These are phyloP conservation scores for Xylaria palmicola DNA, from an alignment of 495 filamentous ascomycete genomes.

Conservation along the genomic window DNA sequence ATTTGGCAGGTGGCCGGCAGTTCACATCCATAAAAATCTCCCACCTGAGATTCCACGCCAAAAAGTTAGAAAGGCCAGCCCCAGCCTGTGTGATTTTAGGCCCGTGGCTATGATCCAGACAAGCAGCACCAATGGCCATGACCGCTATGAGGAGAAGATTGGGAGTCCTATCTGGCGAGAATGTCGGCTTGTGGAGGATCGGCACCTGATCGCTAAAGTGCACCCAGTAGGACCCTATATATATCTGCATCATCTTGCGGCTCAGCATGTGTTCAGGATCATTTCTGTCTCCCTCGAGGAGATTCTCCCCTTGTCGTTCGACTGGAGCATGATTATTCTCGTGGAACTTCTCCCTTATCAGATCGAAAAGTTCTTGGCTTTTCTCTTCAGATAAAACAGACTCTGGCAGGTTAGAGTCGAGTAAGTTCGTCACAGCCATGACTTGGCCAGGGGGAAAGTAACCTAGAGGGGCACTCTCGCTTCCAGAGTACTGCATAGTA, in stretches of 20 bases:
- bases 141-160: conserved; percentile 87
- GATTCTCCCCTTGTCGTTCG: conserved; percentile 70
- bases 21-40: conserved; percentile 88
- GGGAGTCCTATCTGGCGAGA: conserved; percentile 80
- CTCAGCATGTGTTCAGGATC: conserved; percentile 76
- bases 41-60: conserved; percentile 90
- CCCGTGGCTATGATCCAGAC: conserved; percentile 78
- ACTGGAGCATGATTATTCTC: conserved; percentile 75
- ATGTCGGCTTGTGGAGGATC: conserved; percentile 92
- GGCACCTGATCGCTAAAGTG: conserved; percentile 95
- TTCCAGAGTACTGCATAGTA: conserved; percentile 46
- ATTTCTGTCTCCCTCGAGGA: conserved; percentile 75
- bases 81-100: conserved; percentile 68
- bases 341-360: conserved; percentile 80
- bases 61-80: conserved; percentile 76
- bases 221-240: conserved; percentile 90
- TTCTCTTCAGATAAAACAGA: conserved; percentile 85
- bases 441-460: conserved; percentile 64
- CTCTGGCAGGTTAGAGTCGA: conserved; percentile 80
- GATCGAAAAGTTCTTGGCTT: conserved; percentile 75
- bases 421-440: conserved; percentile 87
- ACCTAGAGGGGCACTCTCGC: conserved; percentile 46
- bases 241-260: conserved; percentile 90
- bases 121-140: conserved; percentile 90
- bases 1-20: conserved; percentile 89